Conservation (phyloP, 768 basidiomycete genomes). For the Termitomyces bulborhizus region DNA sequence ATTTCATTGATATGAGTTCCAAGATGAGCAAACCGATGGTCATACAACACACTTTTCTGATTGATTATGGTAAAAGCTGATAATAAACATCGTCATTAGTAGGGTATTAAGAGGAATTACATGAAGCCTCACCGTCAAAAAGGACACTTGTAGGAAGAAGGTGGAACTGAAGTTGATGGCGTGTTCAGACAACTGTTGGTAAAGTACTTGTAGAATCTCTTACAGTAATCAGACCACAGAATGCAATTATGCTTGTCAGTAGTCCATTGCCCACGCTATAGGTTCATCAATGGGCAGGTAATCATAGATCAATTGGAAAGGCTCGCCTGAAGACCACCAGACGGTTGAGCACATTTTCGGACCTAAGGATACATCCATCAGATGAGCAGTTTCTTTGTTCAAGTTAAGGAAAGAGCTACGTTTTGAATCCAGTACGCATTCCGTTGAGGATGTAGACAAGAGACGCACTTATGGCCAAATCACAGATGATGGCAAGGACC, state of each 20-base stretch:
- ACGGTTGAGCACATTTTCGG: not conserved
- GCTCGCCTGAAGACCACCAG: not conserved
- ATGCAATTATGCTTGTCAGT: not conserved
- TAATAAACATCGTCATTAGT: too few relatives aligned
- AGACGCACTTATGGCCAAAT: not conserved
- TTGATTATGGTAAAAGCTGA: too few relatives aligned
- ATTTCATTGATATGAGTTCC: too few relatives aligned
- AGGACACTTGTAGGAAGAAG: too few relatives aligned
- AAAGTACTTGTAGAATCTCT: too few relatives aligned
- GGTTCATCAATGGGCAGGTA: not conserved
- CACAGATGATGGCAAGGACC: not conserved
- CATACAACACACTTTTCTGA: too few relatives aligned
- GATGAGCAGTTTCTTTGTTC: not conserved
- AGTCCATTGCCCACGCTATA: not conserved
- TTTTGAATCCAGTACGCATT: not conserved
- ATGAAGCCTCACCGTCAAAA: too few relatives aligned
- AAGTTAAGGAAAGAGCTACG: not conserved
- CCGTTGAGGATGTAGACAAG: not conserved
- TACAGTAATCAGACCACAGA: too few relatives aligned
- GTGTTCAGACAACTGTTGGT: too few relatives aligned
- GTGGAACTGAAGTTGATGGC: too few relatives aligned
- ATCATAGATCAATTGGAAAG: not conserved
- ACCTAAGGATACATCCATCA: not conserved
- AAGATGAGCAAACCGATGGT: too few relatives aligned
- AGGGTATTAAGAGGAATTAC: too few relatives aligned